Conservation (phyloP, 139 green algal genomes). For the Closterium sp. region DNA sequence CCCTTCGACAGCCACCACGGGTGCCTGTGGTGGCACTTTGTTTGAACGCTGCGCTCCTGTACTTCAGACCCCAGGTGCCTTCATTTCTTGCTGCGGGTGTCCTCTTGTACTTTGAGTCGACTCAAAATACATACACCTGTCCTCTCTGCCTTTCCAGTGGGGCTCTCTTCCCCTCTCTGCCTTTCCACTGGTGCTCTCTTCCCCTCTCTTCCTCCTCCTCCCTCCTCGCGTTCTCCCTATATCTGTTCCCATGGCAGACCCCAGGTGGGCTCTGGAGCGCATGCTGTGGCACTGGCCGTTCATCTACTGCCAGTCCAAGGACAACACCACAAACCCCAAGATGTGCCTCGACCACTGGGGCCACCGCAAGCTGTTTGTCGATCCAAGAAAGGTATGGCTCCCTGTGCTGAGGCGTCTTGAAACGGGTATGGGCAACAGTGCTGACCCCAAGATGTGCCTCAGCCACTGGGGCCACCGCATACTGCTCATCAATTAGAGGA, state of each 20-base stretch:
- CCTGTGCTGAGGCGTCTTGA: background rate
- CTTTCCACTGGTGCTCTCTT: too few species aligned
- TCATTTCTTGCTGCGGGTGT: too few species aligned
- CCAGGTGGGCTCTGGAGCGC: slow-evolving; percentile 16
- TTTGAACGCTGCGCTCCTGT: too few species aligned
- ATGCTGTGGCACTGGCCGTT: slow-evolving; percentile 44
- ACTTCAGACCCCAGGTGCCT: too few species aligned
- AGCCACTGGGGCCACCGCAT: background rate
- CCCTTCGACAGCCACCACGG: too few species aligned
- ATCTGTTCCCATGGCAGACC: background rate
- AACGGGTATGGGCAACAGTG: background rate
- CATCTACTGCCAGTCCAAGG: slow-evolving; percentile 11
- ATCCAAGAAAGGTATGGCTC: background rate
- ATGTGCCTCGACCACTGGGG: slow-evolving; percentile 17
- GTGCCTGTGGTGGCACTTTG: too few species aligned
- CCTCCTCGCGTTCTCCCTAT: too few species aligned
- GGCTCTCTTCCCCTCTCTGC: too few species aligned
- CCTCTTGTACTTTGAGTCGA: too few species aligned
- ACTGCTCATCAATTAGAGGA: background rate
- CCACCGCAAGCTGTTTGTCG: slow-evolving; percentile 17
- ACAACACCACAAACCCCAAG: background rate
- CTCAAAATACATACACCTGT: too few species aligned
- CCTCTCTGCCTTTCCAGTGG: too few species aligned
- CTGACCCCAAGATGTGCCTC: background rate
- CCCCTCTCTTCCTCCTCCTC: too few species aligned